phyloP scores from a whole-genome alignment of 805 yeast genomes.

The Candida odintsovae region DNA sequence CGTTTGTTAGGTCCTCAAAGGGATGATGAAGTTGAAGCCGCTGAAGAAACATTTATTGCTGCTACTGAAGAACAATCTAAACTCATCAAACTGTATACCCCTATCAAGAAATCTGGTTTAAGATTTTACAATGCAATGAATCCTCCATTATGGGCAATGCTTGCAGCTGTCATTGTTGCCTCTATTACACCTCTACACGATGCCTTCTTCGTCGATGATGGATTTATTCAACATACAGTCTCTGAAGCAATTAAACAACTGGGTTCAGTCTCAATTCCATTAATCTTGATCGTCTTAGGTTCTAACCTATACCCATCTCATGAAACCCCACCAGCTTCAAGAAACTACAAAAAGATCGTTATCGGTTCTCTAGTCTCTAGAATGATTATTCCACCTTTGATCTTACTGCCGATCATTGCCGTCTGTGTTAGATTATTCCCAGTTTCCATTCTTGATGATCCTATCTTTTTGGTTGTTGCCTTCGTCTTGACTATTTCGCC shows the following conservation, averaged over 20 bases:
- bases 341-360: constrained; percentile 56
- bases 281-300: constrained; percentile 70
- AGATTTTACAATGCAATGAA: constrained; percentile 45
- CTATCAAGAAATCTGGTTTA: background rate
- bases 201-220: constrained; percentile 49
- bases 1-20: constrained; percentile 1
- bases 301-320: constrained; percentile 68
- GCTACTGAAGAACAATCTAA: background rate
- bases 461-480: constrained; percentile 71
- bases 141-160: constrained; percentile 81
- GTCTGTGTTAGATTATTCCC: constrained; percentile 56
- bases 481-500: constrained; percentile 73
- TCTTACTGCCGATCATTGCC: constrained; percentile 63
- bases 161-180: constrained; percentile 62
- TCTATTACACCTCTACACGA: constrained; percentile 53
- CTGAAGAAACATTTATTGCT: background rate
- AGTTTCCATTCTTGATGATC: constrained; percentile 71
- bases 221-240: constrained; percentile 62
- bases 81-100: background rate
- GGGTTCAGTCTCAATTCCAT: constrained; percentile 73
- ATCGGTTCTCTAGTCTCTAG: constrained; percentile 67
- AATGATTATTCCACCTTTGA: constrained; percentile 70
- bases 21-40: background rate
- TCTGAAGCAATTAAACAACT: constrained; percentile 58
- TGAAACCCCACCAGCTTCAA: constrained; percentile 62